A percentile compares a stretch with the other conserved stretches of the same genome.
Evolutionary conservation across 2,329 filamentous ascomycete species (phyloP).

Genomic region (Calonectria ilicicola): DNA sequence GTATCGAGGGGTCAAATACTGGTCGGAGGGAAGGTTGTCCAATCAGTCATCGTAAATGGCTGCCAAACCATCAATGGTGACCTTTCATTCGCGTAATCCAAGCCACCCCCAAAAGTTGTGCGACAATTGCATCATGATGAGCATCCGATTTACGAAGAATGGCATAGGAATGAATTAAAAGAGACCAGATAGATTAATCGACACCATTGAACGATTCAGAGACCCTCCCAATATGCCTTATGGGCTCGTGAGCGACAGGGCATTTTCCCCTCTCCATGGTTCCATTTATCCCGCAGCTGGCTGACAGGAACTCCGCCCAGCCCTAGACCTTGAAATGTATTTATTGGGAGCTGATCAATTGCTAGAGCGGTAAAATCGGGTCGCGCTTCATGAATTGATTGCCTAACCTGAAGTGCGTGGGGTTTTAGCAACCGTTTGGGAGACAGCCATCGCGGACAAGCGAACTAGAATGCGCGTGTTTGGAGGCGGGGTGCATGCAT

Average conservation of each 20-base stretch:
- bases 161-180: neutral
- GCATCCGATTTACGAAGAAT: neutral
- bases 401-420: neutral
- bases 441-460: neutral
- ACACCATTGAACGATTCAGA: neutral
- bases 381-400: neutral
- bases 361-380: neutral
- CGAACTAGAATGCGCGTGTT: neutral
- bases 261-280: neutral
- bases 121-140: neutral
- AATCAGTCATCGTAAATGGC: constrained; percentile 12
- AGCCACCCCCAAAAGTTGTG: no score
- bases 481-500: constrained; percentile 5
- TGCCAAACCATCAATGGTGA: constrained; percentile 10
- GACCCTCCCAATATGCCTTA: neutral
- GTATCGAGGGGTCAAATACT: neutral
- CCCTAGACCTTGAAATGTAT: neutral
- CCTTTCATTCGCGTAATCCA: neutral
- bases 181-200: neutral
- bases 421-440: neutral
- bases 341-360: no score
- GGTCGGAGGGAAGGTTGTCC: constrained; percentile 1
- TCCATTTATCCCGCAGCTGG: neutral
- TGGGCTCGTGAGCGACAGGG: neutral
- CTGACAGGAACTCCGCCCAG: neutral